Conservation (phyloP, 2,329 filamentous ascomycete species). For the Diaporthe aspalathi region DNA sequence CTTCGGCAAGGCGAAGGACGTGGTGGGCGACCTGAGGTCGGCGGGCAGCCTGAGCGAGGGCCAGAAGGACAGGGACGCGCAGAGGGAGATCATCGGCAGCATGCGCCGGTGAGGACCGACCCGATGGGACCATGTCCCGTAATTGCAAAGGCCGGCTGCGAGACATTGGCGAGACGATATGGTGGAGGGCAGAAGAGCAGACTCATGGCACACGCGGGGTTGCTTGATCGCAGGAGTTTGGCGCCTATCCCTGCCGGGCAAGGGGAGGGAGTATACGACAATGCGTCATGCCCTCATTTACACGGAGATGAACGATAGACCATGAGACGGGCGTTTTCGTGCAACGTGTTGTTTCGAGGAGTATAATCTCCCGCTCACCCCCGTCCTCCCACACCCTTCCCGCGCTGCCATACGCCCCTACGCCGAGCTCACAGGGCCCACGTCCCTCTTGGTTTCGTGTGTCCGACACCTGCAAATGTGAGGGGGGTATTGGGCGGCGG, state of each 20-base stretch:
- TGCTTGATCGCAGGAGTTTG: slow-evolving; percentile 29
- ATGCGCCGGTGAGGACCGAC: slow-evolving; percentile 55
- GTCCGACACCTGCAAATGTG: not conserved
- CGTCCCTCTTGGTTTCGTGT: not conserved
- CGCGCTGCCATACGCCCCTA: not conserved
- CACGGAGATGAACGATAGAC: slow-evolving; percentile 36
- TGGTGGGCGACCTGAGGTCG: slow-evolving; percentile 94
- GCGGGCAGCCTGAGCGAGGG: slow-evolving; percentile 85
- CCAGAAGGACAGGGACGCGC: slow-evolving; percentile 84
- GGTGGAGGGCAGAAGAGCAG: not conserved
- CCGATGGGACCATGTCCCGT: not conserved
- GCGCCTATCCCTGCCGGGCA: slow-evolving; percentile 25
- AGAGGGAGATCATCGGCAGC: slow-evolving; percentile 85
- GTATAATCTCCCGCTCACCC: not conserved
- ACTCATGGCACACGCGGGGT: slow-evolving; percentile 15
- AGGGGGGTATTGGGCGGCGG: not conserved
- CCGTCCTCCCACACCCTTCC: not conserved
- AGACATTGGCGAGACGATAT: not conserved
- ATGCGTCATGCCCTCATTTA: slow-evolving; percentile 25
- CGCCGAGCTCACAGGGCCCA: slow-evolving; percentile 7
- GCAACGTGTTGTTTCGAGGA: slow-evolving; percentile 28
- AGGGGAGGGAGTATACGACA: slow-evolving; percentile 29
- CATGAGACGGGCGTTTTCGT: slow-evolving; percentile 34
- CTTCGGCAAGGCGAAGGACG: slow-evolving; percentile 99
- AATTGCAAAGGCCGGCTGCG: not conserved